A percentile compares a stretch with the other conserved stretches of the same genome.
Evolutionary conservation across 176 grass and related monocot genomes (phyloP).

Genomic region (Areca catechu): DNA sequence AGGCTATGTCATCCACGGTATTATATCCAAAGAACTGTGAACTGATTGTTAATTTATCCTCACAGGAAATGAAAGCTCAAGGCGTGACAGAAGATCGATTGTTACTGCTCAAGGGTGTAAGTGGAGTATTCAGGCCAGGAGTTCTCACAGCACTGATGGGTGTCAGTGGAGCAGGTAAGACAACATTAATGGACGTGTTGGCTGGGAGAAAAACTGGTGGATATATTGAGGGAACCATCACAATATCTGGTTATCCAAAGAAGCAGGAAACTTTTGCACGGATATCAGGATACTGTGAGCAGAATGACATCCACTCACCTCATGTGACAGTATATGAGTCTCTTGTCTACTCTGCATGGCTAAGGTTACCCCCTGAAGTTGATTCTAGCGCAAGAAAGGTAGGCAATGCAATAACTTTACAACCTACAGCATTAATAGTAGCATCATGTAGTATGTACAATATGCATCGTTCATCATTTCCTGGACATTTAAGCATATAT

Average conservation of each 20-base stretch:
- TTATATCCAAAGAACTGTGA: no score
- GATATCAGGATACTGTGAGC: constrained; percentile 43
- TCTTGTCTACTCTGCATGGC: constrained; percentile 49
- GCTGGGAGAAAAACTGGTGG: constrained; percentile 47
- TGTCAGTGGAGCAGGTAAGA: constrained; percentile 54
- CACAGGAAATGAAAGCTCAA: constrained; percentile 40
- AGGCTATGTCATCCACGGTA: no score
- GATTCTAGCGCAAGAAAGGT: constrained; percentile 31
- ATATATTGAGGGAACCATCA: constrained; percentile 46
- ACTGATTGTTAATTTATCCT: background rate
- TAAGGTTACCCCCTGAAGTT: constrained; percentile 41
- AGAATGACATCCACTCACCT: constrained; percentile 46
- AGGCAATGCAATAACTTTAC: background rate
- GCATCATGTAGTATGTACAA: no score
- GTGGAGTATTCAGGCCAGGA: constrained; percentile 41
- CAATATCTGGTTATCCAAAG: constrained; percentile 41
- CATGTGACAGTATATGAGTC: constrained; percentile 46
- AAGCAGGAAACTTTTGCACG: constrained; percentile 53
- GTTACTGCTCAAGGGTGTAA: constrained; percentile 38
- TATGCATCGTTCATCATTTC: no score
- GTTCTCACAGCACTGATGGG: constrained; percentile 54
- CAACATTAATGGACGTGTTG: constrained; percentile 54
- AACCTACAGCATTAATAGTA: no score
- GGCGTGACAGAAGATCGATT: constrained; percentile 28
- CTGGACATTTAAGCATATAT: no score